Evolutionary conservation across 768 basidiomycete genomes (phyloP), one percentile per base, ranked within the genome.

Genomic region (Auriscalpium vulgare): DNA sequence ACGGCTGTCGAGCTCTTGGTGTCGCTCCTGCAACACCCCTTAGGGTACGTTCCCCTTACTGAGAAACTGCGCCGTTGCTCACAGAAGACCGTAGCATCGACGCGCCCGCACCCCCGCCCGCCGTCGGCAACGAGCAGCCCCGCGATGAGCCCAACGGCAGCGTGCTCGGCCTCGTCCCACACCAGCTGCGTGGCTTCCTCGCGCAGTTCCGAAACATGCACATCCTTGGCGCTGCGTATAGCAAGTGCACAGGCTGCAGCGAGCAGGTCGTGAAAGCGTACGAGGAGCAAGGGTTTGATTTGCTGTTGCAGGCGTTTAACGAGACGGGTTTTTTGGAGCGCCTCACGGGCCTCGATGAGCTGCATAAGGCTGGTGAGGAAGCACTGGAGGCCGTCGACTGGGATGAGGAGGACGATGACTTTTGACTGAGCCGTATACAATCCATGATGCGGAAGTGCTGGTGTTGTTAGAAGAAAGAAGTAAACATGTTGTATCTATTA

Each of bases 1-100:
- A 89, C 88, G 0, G 94, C 93, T 0, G 95, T 97, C 1, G 97
- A 99, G 68, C 76, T 99, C 9, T 80, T 98, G 21, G 85, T 91
- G 1, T 90, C 92, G 0, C 71, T 97, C 3, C 62, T 97, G 8
- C 95, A 97, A 65, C 94, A 97, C 72, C 91, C 93, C 0, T 76
- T 85, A 19, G 88, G 92, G 92, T 95, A 65, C 48, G 77, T 16
- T 23, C 19, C 4, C 23, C 35, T 16, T 50, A 21, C 36, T 14
- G 14, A 17, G 55, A 37, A 45, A 38, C 51, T 44, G 11, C 10
- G 37, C 38, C 5, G 40, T 43, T 37, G 10, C 55, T 59, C 8
- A 61, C 50, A 6, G n/a, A 14, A 16, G n/a, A 16, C 47, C 14
- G 17, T 49, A 84, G 82, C 11, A 55, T 82, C 23, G 69, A 86